phyloP scores from a whole-genome alignment of 495 filamentous ascomycete genomes.

The Aspergillus conjunctus region DNA sequence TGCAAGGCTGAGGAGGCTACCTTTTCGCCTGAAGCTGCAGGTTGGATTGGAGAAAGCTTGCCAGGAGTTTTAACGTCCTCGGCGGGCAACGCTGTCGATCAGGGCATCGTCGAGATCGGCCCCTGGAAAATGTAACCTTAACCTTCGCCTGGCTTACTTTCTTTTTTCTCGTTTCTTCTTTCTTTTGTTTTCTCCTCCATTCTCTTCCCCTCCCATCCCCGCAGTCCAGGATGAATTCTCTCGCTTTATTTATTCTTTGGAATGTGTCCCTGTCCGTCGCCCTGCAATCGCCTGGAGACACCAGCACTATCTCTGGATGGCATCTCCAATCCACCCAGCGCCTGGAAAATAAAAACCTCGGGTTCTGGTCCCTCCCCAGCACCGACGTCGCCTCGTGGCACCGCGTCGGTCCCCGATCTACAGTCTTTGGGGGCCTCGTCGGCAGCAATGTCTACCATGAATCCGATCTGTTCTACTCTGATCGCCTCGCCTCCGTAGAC shows the following conservation, averaged over 20 bases:
- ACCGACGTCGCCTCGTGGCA: slow-evolving; percentile 57
- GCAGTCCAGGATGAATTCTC: slow-evolving; percentile 3
- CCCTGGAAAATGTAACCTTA: too few species aligned
- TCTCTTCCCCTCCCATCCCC: background rate
- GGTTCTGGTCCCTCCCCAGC: slow-evolving; percentile 46
- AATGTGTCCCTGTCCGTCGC: background rate
- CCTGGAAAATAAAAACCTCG: slow-evolving; percentile 38
- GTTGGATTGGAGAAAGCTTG: too few species aligned
- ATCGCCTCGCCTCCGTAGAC: slow-evolving; percentile 50
- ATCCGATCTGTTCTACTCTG: slow-evolving; percentile 57
- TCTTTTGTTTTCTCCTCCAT: background rate
- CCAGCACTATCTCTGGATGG: slow-evolving; percentile 55
- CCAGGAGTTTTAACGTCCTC: too few species aligned
- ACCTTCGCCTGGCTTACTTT: too few species aligned
- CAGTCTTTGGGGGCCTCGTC: slow-evolving; percentile 61
- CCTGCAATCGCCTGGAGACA: slow-evolving; percentile 35
- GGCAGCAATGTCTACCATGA: slow-evolving; percentile 57
- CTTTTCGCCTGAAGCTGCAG: too few species aligned
- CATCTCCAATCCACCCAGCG: slow-evolving; percentile 53
- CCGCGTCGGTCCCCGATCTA: slow-evolving; percentile 51
- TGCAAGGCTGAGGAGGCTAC: too few species aligned
- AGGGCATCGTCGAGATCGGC: too few species aligned
- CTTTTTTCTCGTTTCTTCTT: background rate
- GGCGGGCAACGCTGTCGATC: too few species aligned
- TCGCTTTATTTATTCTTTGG: background rate